Evolutionary conservation across 345 rosid species (phyloP), one percentile per base, ranked within the genome.

Genomic region (Nephelium lappaceum): DNA sequence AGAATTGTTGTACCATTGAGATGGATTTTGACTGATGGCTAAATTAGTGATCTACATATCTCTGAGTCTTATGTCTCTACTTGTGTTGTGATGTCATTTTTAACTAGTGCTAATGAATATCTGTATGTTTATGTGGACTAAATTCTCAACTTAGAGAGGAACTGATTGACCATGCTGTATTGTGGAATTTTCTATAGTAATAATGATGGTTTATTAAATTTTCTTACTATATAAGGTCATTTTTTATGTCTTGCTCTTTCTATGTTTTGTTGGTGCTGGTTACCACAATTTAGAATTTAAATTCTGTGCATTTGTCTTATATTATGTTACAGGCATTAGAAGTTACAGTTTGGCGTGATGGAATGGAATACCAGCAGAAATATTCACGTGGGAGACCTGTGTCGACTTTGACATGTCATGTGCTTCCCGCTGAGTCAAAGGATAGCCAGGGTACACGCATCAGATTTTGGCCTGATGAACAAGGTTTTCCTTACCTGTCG

Each of bases 391-490:
- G 99, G 58, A 97, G 90, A 78, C 98, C 99, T 61, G 78, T 88
- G 70, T 86, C 91, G 5, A 53, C 84, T 75, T 86, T 97, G 43
- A 86, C 84, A 8, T 82, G 89, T 79, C 81, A 72, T 74, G 82
- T 74, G 11, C 95, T 92, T 57, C 87, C 95, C 5, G 79, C 18
- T 79, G 99, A 91, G 80, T 86, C 85, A 60, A 89, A 85, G 79
- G 89, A 78, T 73, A 82, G 76, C 72, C 84, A 84, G 81, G 99
- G 99, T 77, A 97, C 98, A 66, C 6, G 85, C 77, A 88, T 97
- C 81, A 85, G 87, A 76, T 97, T 97, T 88, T 94, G 99, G 98
- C 99, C 99, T 67, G 99, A 97, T 89, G 87, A 88, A 84, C 89
- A 93, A 90, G 97, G 99, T 97, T 81, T 67, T 77, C 55, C 79